phyloP scores from a whole-genome alignment of 169 alveolate genomes.

The Plasmodium gonderi region DNA sequence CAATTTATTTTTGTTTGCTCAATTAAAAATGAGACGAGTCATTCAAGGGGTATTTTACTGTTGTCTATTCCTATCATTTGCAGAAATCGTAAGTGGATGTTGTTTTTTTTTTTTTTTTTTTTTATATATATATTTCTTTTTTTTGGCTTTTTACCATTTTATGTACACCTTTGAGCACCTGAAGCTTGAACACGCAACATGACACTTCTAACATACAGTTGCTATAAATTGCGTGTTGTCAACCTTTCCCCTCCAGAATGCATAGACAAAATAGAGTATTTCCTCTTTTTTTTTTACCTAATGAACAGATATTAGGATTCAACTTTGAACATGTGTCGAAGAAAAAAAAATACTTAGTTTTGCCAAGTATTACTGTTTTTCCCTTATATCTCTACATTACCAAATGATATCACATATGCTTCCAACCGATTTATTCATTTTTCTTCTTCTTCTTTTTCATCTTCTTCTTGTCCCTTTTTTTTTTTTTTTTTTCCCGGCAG shows the following conservation, averaged over 20 bases:
- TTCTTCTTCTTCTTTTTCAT: neutral
- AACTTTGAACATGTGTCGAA: conserved; percentile 19
- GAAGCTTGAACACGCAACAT: neutral
- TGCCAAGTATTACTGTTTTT: conserved; percentile 20
- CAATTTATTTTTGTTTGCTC: neutral
- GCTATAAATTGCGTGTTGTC: neutral
- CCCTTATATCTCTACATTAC: neutral
- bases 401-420: neutral
- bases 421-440: neutral
- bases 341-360: conserved; percentile 44
- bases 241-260: neutral
- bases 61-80: conserved; percentile 3
- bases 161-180: neutral
- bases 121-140: neutral
- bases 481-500: neutral
- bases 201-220: neutral
- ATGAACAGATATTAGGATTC: conserved; percentile 29
- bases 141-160: neutral
- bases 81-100: neutral
- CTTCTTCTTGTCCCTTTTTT: neutral
- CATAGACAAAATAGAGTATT: neutral
- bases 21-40: neutral
- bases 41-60: neutral
- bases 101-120: neutral
- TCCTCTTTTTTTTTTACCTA: neutral